Base-by-base conservation (phyloP, 2,329 filamentous ascomycete species). In the Aspergillus viridinutans region DNA sequence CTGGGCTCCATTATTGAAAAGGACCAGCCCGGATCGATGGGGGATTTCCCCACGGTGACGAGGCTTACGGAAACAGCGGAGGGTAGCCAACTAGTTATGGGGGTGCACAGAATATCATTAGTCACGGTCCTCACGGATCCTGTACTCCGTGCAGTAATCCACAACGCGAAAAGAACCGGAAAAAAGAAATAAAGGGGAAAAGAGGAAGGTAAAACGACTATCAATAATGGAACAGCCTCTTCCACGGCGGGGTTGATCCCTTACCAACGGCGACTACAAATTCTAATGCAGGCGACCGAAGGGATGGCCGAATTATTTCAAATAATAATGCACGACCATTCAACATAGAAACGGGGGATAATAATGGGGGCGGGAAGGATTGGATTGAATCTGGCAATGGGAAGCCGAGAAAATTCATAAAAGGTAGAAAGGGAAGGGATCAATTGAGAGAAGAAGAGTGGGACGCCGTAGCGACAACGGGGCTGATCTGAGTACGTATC, bases 21-120 rank as follows among this genome's bases (percentile, higher is more conserved):
- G 47, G 52, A 54, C 50, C 59, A 54, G 55, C 61, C 59, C 55
- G 55, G 53, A 25, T 59, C 60, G 56, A 49, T 43, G 50, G 56
- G 50, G 56, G 52, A 59, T 50, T 62, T 62, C 61, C 62, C 63
- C 63, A 65, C 62, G 62, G 57, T 64, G 61, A 62, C 62, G 55
- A 64, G 60, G 61, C 60, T 59, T 60, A 64, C 62, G 63, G 63
- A 64, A 59, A 60, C 48, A 57, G 59, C 57, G 58, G 60, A 61
- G 58, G 53, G 49, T 58, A 38, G 6, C 7, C 14, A 57, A 60
- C 48, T 56, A n/a, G n/a, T n/a, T n/a, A 58, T 56, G 58, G 60
- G 58, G 53, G 49, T 58, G 49, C 56, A 52, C 51, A 55, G 58
- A 55, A 57, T 60, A 65, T 61, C 60, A 62, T 63, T 60, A 60